Evolutionary conservation across 2,329 filamentous ascomycete species (phyloP), one percentile per base, ranked within the genome.

Genomic region (Fusarium sp.): DNA sequence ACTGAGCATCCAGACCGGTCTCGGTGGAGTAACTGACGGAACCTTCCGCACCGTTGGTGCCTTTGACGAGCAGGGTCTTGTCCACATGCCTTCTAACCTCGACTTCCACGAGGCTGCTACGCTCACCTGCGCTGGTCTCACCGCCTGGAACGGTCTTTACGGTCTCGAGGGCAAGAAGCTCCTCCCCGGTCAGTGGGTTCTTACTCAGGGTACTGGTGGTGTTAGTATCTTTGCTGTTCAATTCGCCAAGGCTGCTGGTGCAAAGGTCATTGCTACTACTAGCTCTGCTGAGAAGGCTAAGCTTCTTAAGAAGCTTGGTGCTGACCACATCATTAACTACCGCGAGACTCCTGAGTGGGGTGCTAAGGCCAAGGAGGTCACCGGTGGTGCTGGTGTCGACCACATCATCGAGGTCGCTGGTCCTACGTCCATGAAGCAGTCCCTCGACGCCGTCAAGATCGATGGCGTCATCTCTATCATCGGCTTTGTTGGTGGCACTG

Each of bases 161-260:
- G 90, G 90, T 4, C 74, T 89, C 33, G 79, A 80, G 71, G 81
- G 82, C 27, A 77, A 79, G 65, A 75, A 76, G 49, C 69, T 91
- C 63, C 83, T 84, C 74, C 85, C 88, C 0, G 89, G 89, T 7
- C 80, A 87, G 67, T 84, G 79, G 73, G 89, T 93, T 6, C 83
- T 93, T 37, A 90, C 90, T 2, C 89, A 92, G 79, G 91, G 91
- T n/a, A 92, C 90, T 0, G 91, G 91, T 23, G 91, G 91, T 63
- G 91, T 93, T 11, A 88, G 85, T 68, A 84, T 92, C 65, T 91
- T 91, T 64, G 90, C 86, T 6, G 78, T 92, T n/a, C 90, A 86
- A 80, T 85, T 87, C 69, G 85, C 85, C 58, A 85, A 85, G 75
- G 83, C 83, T 3, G 83, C 83, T 7, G 84, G 85, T 46, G 85